phyloP scores from a whole-genome alignment of 2,329 filamentous ascomycete species.

The Mycosphaerella arachidis region DNA sequence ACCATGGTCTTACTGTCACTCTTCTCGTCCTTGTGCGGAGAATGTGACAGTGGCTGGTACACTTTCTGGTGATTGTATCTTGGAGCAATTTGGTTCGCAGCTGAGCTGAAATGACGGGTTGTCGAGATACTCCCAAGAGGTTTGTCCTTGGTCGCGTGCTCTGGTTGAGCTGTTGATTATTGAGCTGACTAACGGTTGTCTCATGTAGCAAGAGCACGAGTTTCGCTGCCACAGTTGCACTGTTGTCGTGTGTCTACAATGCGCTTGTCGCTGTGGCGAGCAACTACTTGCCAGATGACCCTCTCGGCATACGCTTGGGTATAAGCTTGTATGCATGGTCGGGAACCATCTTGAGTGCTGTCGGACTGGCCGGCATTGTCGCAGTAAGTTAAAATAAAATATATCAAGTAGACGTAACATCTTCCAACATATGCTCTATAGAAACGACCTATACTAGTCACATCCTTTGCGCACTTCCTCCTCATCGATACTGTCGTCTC shows the following conservation, averaged over 20 bases:
- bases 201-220: conserved; percentile 1
- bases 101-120: background rate
- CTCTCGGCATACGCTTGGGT: conserved; percentile 24
- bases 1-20: background rate
- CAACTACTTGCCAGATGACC: conserved; percentile 27
- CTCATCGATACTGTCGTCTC: conserved; percentile 27
- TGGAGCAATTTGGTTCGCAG: background rate
- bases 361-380: conserved; percentile 24
- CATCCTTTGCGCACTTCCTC: conserved; percentile 26
- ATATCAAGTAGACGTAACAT: background rate
- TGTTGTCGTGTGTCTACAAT: conserved; percentile 24
- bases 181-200: background rate
- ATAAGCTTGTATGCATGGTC: conserved; percentile 27
- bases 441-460: conserved; percentile 20
- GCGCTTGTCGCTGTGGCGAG: conserved; percentile 23
- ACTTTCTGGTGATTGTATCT: background rate
- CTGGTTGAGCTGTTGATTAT: background rate
- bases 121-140: background rate
- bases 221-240: conserved; percentile 21
- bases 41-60: background rate
- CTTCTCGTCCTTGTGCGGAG: background rate
- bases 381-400: conserved; percentile 16
- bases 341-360: conserved; percentile 21
- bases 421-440: conserved; percentile 4
- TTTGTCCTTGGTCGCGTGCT: background rate